Base-by-base conservation (phyloP, 2,329 filamentous ascomycete genomes). In the Aureobasidium uvarum region DNA sequence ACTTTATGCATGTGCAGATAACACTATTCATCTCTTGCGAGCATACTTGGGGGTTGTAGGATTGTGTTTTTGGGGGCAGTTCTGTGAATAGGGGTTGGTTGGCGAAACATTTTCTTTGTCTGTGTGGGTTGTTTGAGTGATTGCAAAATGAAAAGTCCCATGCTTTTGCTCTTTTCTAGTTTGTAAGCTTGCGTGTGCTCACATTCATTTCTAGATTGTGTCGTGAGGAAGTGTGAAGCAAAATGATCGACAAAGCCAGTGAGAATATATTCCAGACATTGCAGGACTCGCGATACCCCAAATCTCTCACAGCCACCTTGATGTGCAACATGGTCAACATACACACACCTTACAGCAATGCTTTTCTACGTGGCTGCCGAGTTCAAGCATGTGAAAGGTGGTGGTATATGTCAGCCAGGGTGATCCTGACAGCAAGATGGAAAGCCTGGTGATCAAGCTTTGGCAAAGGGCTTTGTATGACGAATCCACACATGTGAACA, bases 71-170 rank as follows among this genome's bases (percentile, higher is more conserved):
- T 33, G 28, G 16, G 10, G 25, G 55, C 18, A 28, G 28, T 59
- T 46, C 33, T 43, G 36, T 55, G 13, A 5, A 23, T 18, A 10
- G 51, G 50, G 18, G 33, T 46, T 25, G 55, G 41, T 2, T n/a
- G 20, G 43, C n/a, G 33, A 20, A 16, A 28, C 23, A 28, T 18
- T 48, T 46, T 36, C n/a, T 59, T 46, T 25, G 41, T 20, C 36
- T 33, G 11, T 36, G 28, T 60, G 6, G 36, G 11, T 31, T 28
- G 13, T 41, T 36, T 59, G 43, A 20, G 25, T 25, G 31, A 38
- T 20, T n/a, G 56, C 31, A 23, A 50, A 59, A 60, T 50, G 28
- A 60, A 60, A 60, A 50, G 56, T 48, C 23, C 1, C 43, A 23
- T 45, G 43, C 11, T 48, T 33, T 48, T 59, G 43, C 28, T 33